Conservation (phyloP, 2,329 filamentous ascomycete genomes). For the Penicillium sp. region DNA sequence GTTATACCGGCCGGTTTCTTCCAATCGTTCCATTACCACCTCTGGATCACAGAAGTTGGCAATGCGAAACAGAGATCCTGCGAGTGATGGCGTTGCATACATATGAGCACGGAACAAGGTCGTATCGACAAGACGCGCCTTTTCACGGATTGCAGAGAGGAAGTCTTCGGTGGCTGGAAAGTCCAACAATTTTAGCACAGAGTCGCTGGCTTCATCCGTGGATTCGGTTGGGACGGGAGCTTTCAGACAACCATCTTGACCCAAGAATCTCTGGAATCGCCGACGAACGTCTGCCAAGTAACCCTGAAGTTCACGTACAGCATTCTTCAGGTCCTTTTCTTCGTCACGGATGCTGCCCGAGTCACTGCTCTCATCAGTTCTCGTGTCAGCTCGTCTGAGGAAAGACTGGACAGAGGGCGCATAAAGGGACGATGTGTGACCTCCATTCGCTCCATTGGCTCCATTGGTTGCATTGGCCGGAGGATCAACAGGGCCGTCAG, state of each 20-base stretch:
- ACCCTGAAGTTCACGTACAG: constrained; percentile 78
- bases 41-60: constrained; percentile 96
- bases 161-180: constrained; percentile 61
- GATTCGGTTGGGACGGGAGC: constrained; percentile 31
- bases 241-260: constrained; percentile 55
- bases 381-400: constrained; percentile 38
- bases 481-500: constrained; percentile 30
- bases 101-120: constrained; percentile 94
- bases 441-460: constrained; percentile 7
- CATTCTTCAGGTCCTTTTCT: constrained; percentile 65
- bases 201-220: constrained; percentile 42
- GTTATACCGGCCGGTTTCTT: constrained; percentile 84
- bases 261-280: constrained; percentile 61
- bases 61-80: constrained; percentile 87
- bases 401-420: constrained; percentile 41
- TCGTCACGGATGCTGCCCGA: constrained; percentile 38
- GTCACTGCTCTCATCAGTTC: constrained; percentile 41
- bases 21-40: constrained; percentile 88
- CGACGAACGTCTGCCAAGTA: constrained; percentile 84
- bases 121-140: constrained; percentile 85
- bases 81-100: constrained; percentile 81
- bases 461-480: neutral
- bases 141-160: constrained; percentile 69
- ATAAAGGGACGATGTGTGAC: constrained; percentile 29
- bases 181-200: constrained; percentile 48